A percentile compares a stretch with the other conserved stretches of the same genome.
Evolutionary conservation across 495 filamentous ascomycete species (phyloP).

Genomic region (Oidiodendron maius): DNA sequence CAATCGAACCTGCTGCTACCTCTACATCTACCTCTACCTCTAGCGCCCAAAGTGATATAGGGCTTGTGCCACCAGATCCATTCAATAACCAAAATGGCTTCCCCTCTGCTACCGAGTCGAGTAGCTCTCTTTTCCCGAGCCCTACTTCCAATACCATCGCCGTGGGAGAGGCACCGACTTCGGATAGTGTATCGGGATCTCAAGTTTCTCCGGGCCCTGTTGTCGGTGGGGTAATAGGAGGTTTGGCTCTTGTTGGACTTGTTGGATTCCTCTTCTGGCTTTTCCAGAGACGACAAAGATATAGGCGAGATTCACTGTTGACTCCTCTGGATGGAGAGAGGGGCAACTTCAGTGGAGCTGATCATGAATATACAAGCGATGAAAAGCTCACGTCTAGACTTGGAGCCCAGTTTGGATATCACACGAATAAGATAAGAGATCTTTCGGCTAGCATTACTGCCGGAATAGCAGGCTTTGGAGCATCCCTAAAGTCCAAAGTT

Average conservation of each 20-base stretch:
- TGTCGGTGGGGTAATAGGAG: slow-evolving; percentile 44
- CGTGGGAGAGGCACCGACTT: slow-evolving; percentile 11
- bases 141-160: slow-evolving; percentile 10
- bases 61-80: slow-evolving; percentile 4
- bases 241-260: slow-evolving; percentile 35
- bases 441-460: slow-evolving; percentile 22
- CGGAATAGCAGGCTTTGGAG: slow-evolving; percentile 24
- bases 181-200: slow-evolving; percentile 7
- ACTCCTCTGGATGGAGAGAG: slow-evolving; percentile 34
- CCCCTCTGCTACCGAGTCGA: slow-evolving; percentile 19
- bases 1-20: too few species aligned
- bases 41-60: slow-evolving; percentile 19
- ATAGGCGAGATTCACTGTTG: slow-evolving; percentile 35
- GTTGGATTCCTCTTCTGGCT: slow-evolving; percentile 42
- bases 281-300: slow-evolving; percentile 36
- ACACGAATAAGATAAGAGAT: slow-evolving; percentile 30
- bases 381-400: slow-evolving; percentile 33
- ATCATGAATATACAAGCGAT: slow-evolving; percentile 27
- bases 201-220: slow-evolving; percentile 25
- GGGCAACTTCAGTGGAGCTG: slow-evolving; percentile 8
- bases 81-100: slow-evolving; percentile 8
- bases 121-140: slow-evolving; percentile 4
- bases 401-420: slow-evolving; percentile 17
- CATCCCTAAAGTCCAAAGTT: slow-evolving; percentile 23
- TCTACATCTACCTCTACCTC: slow-evolving; percentile 7